Conservation (phyloP, 1,139 yeast species). For the Yamadazyma spencermartinsiae region DNA sequence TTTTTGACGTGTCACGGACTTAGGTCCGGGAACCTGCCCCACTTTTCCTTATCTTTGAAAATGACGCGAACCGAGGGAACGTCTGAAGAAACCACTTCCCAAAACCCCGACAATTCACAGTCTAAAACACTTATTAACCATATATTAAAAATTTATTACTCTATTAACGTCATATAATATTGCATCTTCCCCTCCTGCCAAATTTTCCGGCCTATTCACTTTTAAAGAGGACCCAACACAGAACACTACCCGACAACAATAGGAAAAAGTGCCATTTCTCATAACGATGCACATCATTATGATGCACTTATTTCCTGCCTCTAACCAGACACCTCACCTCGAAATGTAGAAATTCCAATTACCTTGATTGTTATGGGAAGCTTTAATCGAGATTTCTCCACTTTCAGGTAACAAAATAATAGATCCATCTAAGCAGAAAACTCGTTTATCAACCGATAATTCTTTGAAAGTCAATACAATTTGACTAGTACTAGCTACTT, state of each 20-base stretch:
- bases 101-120: too few relatives aligned
- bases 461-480: slow-evolving; percentile 27
- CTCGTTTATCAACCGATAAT: slow-evolving; percentile 23
- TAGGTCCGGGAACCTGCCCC: background rate
- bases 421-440: slow-evolving; percentile 59
- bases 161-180: too few relatives aligned
- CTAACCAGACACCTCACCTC: background rate
- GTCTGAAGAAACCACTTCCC: too few relatives aligned
- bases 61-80: too few relatives aligned
- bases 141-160: too few relatives aligned
- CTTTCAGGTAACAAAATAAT: slow-evolving; percentile 32
- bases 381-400: slow-evolving; percentile 13
- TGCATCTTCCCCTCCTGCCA: too few relatives aligned
- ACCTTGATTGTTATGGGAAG: slow-evolving; percentile 2
- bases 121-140: too few relatives aligned
- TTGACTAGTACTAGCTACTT: slow-evolving; percentile 25
- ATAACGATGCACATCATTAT: too few relatives aligned
- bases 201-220: too few relatives aligned
- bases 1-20: background rate
- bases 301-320: background rate
- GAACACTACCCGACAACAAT: too few relatives aligned
- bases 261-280: too few relatives aligned
- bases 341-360: slow-evolving; percentile 5
- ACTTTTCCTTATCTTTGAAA: background rate
- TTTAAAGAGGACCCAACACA: too few relatives aligned